These are phyloP conservation scores for Pelargonium myrrhifolium DNA, from an alignment of 441 rosid species.

Conservation along the genomic window DNA sequence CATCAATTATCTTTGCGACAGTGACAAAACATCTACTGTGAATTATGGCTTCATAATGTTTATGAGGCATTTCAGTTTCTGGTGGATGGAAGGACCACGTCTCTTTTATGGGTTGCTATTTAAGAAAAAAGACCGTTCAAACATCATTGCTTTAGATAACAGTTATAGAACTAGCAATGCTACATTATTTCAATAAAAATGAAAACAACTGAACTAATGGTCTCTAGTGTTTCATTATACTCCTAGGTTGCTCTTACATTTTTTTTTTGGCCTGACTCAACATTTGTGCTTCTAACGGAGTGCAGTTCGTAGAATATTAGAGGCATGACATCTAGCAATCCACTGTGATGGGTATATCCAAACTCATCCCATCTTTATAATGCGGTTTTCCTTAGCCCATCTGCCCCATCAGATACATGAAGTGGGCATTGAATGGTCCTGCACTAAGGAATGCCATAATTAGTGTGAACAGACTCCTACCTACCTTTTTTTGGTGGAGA, in stretches of 20 bases:
- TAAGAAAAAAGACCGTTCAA: background rate
- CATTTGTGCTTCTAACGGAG: background rate
- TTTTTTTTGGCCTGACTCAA: background rate
- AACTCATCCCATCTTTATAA: background rate
- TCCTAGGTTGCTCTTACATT: background rate
- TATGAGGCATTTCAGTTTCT: background rate
- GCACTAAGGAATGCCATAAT: conserved; percentile 4
- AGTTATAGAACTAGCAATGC: background rate
- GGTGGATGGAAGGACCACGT: background rate
- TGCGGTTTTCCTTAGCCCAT: conserved; percentile 1
- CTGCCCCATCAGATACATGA: conserved; percentile 4
- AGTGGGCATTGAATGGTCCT: background rate
- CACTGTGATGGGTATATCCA: background rate
- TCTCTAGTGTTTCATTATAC: background rate
- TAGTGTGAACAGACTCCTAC: background rate
- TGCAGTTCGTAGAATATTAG: background rate
- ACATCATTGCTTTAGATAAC: background rate
- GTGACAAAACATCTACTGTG: background rate
- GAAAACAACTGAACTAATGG: background rate
- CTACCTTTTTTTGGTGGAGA: background rate
- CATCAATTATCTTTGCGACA: background rate
- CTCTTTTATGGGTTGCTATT: background rate
- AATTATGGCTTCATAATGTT: background rate
- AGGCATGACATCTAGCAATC: background rate
- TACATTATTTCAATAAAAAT: background rate